phyloP scores from a whole-genome alignment of 2,329 filamentous ascomycete genomes.

The Cladosporium halotolerans region DNA sequence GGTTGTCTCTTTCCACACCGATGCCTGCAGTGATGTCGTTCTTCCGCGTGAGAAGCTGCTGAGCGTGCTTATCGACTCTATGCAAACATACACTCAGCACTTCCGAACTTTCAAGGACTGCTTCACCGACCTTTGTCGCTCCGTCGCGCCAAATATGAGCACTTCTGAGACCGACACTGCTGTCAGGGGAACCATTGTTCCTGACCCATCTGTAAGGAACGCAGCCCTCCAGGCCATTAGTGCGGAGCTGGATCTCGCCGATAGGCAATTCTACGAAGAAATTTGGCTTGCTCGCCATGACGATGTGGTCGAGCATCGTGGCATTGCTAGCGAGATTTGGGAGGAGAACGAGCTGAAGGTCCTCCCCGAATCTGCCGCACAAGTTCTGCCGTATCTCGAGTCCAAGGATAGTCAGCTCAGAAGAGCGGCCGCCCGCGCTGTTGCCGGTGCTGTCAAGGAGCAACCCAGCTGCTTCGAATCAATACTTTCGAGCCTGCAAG shows the following conservation, averaged over 20 bases:
- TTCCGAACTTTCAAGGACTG: constrained; percentile 95
- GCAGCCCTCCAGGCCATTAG: constrained; percentile 85
- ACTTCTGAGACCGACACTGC: constrained; percentile 66
- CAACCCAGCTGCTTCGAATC: constrained; percentile 55
- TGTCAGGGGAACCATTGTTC: constrained; percentile 70
- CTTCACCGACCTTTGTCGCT: constrained; percentile 76
- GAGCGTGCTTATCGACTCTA: constrained; percentile 64
- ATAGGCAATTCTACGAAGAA: constrained; percentile 77
- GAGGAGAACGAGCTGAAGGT: constrained; percentile 80
- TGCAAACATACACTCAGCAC: constrained; percentile 86
- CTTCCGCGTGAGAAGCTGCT: constrained; percentile 73
- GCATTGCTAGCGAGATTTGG: constrained; percentile 84
- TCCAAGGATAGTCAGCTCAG: constrained; percentile 76
- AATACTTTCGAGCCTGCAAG: constrained; percentile 60
- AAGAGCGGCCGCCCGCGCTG: constrained; percentile 71
- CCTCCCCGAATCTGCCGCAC: constrained; percentile 53
- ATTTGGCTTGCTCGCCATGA: constrained; percentile 94
- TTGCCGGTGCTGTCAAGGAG: constrained; percentile 65
- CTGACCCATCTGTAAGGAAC: constrained; percentile 72
- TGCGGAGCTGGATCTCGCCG: constrained; percentile 84
- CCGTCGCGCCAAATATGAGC: constrained; percentile 74
- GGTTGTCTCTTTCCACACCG: constrained; percentile 81
- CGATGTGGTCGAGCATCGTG: constrained; percentile 77
- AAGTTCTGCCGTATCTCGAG: constrained; percentile 70
- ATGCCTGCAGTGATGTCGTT: constrained; percentile 65